These are phyloP conservation scores for Luvunga scandens DNA, from an alignment of 345 rosid genomes.

Conservation along the genomic window DNA sequence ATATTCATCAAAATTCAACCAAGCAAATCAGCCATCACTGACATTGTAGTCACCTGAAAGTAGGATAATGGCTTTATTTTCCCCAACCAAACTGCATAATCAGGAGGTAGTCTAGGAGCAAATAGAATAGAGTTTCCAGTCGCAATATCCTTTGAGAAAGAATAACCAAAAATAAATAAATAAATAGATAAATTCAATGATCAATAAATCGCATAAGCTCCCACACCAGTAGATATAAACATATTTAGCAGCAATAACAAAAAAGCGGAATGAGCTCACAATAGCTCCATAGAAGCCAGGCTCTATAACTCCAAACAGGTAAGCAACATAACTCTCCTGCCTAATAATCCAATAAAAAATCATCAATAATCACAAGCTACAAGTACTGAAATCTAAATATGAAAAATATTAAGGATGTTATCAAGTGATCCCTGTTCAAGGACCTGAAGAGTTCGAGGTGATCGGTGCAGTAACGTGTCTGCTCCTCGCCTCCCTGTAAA, in stretches of 20 bases:
- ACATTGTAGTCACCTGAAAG: conserved; percentile 52
- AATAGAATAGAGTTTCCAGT: conserved; percentile 81
- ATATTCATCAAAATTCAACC: conserved; percentile 8
- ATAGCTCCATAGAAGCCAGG: conserved; percentile 86
- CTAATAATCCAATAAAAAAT: conserved; percentile 31
- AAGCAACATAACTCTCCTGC: conserved; percentile 91
- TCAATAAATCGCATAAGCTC: not conserved
- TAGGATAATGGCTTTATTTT: conserved; percentile 62
- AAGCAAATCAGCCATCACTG: not conserved
- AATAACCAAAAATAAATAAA: not conserved
- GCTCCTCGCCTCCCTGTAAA: conserved; percentile 81
- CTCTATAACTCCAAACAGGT: conserved; percentile 86
- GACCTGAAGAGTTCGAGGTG: conserved; percentile 90
- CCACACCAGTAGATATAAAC: not conserved
- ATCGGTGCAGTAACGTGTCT: conserved; percentile 84
- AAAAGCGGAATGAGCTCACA: conserved; percentile 46
- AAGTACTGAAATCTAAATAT: not conserved
- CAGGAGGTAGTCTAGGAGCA: conserved; percentile 75
- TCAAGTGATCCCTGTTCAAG: not conserved
- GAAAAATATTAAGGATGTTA: not conserved
- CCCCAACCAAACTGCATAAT: conserved; percentile 92
- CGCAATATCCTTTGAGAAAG: conserved; percentile 59
- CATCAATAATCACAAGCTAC: not conserved
- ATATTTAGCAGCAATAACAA: too few relatives aligned
- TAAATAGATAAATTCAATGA: conserved; percentile 4